Conservation (phyloP, 192 early-diverging fungal species). For the Mortierella antarctica region DNA sequence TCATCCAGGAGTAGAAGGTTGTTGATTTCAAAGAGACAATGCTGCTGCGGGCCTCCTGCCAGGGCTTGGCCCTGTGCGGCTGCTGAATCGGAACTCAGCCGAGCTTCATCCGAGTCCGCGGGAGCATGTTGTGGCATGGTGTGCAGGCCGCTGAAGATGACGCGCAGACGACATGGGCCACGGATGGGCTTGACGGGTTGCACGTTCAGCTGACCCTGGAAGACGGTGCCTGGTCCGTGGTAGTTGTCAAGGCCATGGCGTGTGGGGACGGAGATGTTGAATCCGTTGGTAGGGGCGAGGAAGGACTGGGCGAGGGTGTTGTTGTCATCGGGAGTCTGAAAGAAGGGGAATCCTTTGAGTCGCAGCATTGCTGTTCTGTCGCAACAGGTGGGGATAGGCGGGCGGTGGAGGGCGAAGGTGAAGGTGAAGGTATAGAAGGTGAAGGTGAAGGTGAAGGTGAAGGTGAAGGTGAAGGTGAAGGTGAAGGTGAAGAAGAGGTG, state of each 20-base stretch:
- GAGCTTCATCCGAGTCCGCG: neutral
- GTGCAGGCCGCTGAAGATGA: slow-evolving; percentile 28
- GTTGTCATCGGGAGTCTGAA: slow-evolving; percentile 17
- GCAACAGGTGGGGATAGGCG: neutral
- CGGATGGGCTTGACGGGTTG: slow-evolving; percentile 33
- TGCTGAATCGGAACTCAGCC: slow-evolving; percentile 9
- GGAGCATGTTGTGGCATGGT: slow-evolving; percentile 15
- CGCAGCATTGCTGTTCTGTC: slow-evolving; percentile 23
- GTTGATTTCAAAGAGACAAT: slow-evolving; percentile 27
- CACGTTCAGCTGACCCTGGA: slow-evolving; percentile 44
- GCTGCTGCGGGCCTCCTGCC: neutral
- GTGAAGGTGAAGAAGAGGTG: neutral
- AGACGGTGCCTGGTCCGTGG: slow-evolving; percentile 48
- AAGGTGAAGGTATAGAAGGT: neutral
- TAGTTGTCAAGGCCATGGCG: slow-evolving; percentile 40
- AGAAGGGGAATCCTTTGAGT: slow-evolving; percentile 43
- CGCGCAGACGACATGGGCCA: slow-evolving; percentile 24
- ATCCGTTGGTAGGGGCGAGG: slow-evolving; percentile 36
- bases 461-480: neutral
- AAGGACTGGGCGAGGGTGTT: slow-evolving; percentile 29
- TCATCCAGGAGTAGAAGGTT: slow-evolving; percentile 33
- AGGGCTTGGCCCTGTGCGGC: neutral
- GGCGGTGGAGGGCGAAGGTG: neutral
- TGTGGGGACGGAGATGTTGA: slow-evolving; percentile 36
- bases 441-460: neutral